Base-by-base conservation (phyloP, 768 basidiomycete genomes). In the Termitomyces sp. region DNA sequence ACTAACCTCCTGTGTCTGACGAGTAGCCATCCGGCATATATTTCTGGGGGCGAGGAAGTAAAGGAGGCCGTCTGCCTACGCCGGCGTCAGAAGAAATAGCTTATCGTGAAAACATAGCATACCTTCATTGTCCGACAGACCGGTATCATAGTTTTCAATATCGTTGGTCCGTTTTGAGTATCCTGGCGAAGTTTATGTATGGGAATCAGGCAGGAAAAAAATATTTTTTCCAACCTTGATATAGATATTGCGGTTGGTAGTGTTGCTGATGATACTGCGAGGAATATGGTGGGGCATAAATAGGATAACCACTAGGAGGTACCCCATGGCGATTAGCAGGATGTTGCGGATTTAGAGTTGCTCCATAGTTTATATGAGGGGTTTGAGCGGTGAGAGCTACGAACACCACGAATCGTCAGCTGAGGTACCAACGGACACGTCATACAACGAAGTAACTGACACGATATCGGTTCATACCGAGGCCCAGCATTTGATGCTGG, bases 401-500 rank as follows among this genome's bases (percentile, higher is more conserved):
- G 24, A 7, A 44, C n/a, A 13, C 5, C 37, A 22, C 18, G n/a
- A 39, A 41, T 48, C 31, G 10, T 55, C 46, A 56, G 36, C 7
- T 18, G 18, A 20, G 16, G 20, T 16, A 27, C 36, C 37, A 16
- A 47, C 27, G 14, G 9, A 47, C 37, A 27, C 24, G 14, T n/a
- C 8, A 12, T n/a, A n/a, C 27, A 27, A 53, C 26, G 20, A 22
- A 47, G 20, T 6, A 18, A 37, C 53, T 61, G 50, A 36, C 50
- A 18, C 0, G 55, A 29, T 22, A 53, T 47, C 2, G 52, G 29
- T 48, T 36, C 57, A 31, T 58, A 48, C 8, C 9, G 55, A 48
- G 43, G 56, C 39, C 44, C 53, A 60, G 56, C 58, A 20, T 39
- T 46, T 14, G 59, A 50, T 51, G 63, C 63, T 64, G 63, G 63